Percentiles rank a stretch among this genome's conserved stretches.
These are phyloP conservation scores for Trametes hirsuta DNA, from an alignment of 1,284 basidiomycete genomes.

Conservation along the genomic window DNA sequence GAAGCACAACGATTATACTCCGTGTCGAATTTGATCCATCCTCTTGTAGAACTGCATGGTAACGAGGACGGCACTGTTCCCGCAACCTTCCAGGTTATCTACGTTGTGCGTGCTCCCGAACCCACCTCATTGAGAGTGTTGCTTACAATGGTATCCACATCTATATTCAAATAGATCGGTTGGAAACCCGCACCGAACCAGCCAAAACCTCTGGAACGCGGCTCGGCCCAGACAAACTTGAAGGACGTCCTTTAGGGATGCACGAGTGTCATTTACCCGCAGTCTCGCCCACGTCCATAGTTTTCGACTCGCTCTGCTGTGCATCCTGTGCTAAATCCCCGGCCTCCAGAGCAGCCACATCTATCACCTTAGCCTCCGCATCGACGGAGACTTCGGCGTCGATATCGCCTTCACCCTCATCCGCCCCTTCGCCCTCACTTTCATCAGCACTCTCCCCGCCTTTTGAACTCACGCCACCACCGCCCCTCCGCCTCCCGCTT, in stretches of 20 bases:
- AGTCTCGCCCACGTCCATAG: background rate
- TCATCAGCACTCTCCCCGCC: slow-evolving; percentile 27
- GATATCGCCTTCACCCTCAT: slow-evolving; percentile 8
- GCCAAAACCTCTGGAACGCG: slow-evolving; percentile 84
- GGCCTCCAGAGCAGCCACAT: slow-evolving; percentile 27
- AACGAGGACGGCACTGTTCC: slow-evolving; percentile 84
- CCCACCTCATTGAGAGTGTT: background rate
- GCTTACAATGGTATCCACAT: background rate
- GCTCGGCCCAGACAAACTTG: slow-evolving; percentile 80
- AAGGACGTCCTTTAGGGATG: slow-evolving; percentile 67
- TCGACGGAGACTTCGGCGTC: slow-evolving; percentile 10
- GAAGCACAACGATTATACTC: slow-evolving; percentile 1
- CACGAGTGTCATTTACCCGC: background rate
- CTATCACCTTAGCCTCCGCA: slow-evolving; percentile 14
- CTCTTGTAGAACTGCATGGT: slow-evolving; percentile 75
- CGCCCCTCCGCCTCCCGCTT: slow-evolving; percentile 28
- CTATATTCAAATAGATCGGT: slow-evolving; percentile 74
- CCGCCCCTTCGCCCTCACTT: slow-evolving; percentile 25
- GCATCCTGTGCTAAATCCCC: slow-evolving; percentile 1
- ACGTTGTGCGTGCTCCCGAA: slow-evolving; percentile 64
- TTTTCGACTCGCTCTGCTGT: background rate
- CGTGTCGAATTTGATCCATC: slow-evolving; percentile 1
- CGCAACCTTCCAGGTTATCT: slow-evolving; percentile 96
- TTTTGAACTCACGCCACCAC: slow-evolving; percentile 20
- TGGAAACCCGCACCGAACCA: slow-evolving; percentile 93